Base-by-base conservation (phyloP, 192 early-diverging fungal genomes). In the Pecoramyces ruminantium region DNA sequence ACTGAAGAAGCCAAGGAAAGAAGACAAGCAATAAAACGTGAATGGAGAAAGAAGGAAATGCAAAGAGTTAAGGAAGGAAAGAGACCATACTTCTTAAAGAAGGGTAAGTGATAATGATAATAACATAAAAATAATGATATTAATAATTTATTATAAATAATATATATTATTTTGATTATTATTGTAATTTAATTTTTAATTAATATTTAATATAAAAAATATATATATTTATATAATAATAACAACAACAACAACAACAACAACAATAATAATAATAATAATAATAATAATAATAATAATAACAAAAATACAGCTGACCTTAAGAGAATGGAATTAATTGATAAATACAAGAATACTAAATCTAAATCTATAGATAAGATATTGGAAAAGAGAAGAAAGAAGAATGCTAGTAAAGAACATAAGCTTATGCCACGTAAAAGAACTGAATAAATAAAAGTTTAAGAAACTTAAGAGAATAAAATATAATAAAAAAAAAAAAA, bases 361-460 rank as follows among this genome's bases (percentile, higher is more conserved):
- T 88, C 89, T 29, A 92, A 94, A 77, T 88, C 88, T 81, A 81
- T 99, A 78, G 95, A 98, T 39, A 92, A 92, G 77, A 88, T 94
- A 38, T 85, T 98, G 81, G 96, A 99, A 82, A 96, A 97, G 88
- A 88, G 93, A 82, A 89, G 97, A 83, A 97, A 99, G 89, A 90
- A 91, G 83, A 98, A 99, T 83, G 93, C 96, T 11, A 86, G 91
- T 21, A 97, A 95, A 84, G 95, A 98, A 78, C 92, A 93, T 82
- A 87, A 86, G 40, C 83, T 83, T 79, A 86, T 96, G 81, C 93
- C 92, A 40, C 30, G 83, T 51, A 51, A 21, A 51, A 51, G 42
- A 51, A 13, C 5, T 17, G 42, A 51, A 51, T 21, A 51, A 21
- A 14, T 14, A 14, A 39, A 14, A 15, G 34, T 8, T 1, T 13